Conservation (phyloP, 2,329 filamentous ascomycete species). For the Phialophora verrucosa region DNA sequence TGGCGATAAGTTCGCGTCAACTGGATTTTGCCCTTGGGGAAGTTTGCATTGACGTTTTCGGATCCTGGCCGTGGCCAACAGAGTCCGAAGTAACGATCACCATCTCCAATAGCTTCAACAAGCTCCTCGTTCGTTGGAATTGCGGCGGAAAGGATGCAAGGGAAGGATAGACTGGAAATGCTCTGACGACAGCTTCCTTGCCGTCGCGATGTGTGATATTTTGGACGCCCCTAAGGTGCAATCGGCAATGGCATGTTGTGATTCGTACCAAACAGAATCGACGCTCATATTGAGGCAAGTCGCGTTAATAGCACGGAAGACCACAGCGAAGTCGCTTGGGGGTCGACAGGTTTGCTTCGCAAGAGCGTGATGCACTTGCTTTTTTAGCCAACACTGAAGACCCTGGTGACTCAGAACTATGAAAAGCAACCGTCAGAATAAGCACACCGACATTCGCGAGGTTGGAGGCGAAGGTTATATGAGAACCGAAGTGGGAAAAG, state of each 20-base stretch:
- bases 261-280: not conserved
- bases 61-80: not conserved
- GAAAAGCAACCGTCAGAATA: no score
- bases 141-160: not conserved
- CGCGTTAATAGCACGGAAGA: not conserved
- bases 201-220: not conserved
- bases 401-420: no score
- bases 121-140: not conserved
- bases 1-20: not conserved
- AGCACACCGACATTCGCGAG: no score
- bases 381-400: no score
- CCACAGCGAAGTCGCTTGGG: not conserved
- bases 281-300: not conserved
- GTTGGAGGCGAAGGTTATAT: not conserved
- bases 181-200: not conserved
- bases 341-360: not conserved
- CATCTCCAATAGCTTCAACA: not conserved
- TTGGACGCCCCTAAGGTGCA: not conserved
- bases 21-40: not conserved
- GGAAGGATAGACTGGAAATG: not conserved
- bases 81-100: not conserved
- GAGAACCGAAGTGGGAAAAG: no score
- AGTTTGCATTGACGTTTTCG: not conserved
- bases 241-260: not conserved
- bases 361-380: not conserved